Base-by-base conservation (phyloP, 2,329 filamentous ascomycete genomes). In the Trichoderma sp. region DNA sequence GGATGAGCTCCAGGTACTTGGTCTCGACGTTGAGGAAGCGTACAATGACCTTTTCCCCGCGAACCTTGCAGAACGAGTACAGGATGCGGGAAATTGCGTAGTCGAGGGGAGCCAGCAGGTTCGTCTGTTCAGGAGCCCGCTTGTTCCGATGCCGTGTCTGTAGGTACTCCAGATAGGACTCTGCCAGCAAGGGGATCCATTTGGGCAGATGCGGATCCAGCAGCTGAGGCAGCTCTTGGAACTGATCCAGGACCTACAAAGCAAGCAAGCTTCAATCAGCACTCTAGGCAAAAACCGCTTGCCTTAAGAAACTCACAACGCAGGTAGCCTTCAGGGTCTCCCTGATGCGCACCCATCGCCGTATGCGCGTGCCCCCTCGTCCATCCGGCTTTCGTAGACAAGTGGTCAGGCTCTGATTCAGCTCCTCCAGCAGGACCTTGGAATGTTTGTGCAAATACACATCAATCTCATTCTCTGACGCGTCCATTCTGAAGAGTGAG, bases 201-300 rank as follows among this genome's bases (percentile, higher is more conserved):
- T 79, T 83, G 58, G 90, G 88, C 48, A 99, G 83, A 75, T 94
- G 86, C 10, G 92, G 87, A 77, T 99, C 95, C 28, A 99, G 85
- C 45, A 98, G 84, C 75, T 99, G 95, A 19, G 95, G 95, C 69
- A 96, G 89, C 80, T 97, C 93, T 81, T 98, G 94, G 71, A 98
- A 99, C 2, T 90, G 88, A 70, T 97, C 93, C 57, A 99, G 86
- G 5, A 85, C 75, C 81, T 83, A 44, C 1, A 26, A 30, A 44
- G n/a, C 24, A 21, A 24, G 5, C 5, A 26, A 43, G 10, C 28
- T 19, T 24, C 21, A 19, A 26, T 58, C 5, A 55, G 45, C 7
- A 55, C 12, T 3, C 14, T 24, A 30, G 1, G 21, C 3, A 26
- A 15, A 19, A 14, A 12, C 5, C 9, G 15, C 50, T n/a, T 15